Evolutionary conservation across 2,329 filamentous ascomycete species (phyloP).

Genomic region (Metarhizium guizhouense): DNA sequence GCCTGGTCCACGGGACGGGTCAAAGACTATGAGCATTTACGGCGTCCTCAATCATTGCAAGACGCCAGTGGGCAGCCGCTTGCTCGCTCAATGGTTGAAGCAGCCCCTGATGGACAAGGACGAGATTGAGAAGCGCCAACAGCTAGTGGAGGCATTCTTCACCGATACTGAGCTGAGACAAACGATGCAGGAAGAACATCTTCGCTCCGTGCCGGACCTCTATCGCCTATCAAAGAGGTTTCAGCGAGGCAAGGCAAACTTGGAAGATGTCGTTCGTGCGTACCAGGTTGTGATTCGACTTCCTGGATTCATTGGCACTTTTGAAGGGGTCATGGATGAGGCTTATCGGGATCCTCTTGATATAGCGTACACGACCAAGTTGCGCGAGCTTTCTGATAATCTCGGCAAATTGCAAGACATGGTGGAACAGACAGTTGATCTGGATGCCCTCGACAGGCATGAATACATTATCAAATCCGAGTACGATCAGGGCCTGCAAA

Average conservation of each 20-base stretch:
- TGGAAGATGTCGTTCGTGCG: conserved; percentile 91
- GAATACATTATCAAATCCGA: conserved; percentile 99
- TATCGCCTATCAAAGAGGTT: conserved; percentile 93
- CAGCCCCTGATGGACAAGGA: conserved; percentile 87
- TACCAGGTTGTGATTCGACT: conserved; percentile 92
- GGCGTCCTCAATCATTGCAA: conserved; percentile 96
- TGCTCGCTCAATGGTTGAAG: conserved; percentile 94
- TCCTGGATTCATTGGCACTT: conserved; percentile 78
- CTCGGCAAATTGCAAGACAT: conserved; percentile 88
- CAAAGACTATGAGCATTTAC: conserved; percentile 96
- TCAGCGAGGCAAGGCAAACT: conserved; percentile 78
- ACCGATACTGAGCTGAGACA: conserved; percentile 88
- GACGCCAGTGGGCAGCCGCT: conserved; percentile 80
- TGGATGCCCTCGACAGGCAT: conserved; percentile 90
- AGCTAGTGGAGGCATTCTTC: conserved; percentile 91
- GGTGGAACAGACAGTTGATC: conserved; percentile 96
- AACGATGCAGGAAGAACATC: conserved; percentile 92
- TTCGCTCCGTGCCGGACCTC: conserved; percentile 86
- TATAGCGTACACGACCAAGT: conserved; percentile 74
- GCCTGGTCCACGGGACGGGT: conserved; percentile 86
- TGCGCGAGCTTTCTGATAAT: conserved; percentile 67
- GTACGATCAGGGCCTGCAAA: conserved; percentile 79
- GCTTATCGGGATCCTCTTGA: conserved; percentile 82
- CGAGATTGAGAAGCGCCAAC: conserved; percentile 85
- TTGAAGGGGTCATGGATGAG: conserved; percentile 94